Conservation (phyloP, 345 rosid genomes). For the Lepidium didymum region DNA sequence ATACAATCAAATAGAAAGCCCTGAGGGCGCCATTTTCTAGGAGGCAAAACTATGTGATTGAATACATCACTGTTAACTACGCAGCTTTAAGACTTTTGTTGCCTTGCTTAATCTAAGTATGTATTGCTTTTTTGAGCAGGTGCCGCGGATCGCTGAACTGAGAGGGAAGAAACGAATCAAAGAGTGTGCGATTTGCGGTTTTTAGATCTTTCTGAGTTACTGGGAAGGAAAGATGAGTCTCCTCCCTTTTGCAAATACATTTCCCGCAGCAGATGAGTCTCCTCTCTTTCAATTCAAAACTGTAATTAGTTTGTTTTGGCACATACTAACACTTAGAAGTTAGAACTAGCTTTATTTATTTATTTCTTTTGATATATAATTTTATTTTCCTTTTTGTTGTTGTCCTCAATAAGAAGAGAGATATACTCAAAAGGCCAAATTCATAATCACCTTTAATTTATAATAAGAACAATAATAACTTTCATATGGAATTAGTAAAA, state of each 20-base stretch:
- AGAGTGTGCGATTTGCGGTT: neutral
- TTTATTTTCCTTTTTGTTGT: neutral
- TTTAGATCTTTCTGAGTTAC: neutral
- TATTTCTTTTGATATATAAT: neutral
- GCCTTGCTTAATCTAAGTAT: neutral
- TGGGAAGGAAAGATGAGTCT: neutral
- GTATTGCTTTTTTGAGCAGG: conserved; percentile 35
- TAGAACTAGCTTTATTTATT: neutral
- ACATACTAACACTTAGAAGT: conserved; percentile 11
- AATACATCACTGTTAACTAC: neutral
- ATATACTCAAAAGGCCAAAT: conserved; percentile 7
- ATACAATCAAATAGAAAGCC: too few species aligned
- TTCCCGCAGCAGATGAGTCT: conserved; percentile 28
- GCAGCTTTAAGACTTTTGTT: neutral
- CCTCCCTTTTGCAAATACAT: conserved; percentile 7
- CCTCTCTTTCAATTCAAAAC: conserved; percentile 18
- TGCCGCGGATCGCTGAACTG: conserved; percentile 93
- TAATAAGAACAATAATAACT: neutral
- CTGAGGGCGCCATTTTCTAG: too few species aligned
- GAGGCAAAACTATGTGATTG: too few species aligned
- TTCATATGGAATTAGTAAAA: neutral
- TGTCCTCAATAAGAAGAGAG: neutral
- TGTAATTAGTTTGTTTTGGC: conserved; percentile 16
- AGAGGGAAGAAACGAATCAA: conserved; percentile 25
- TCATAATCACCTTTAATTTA: conserved; percentile 1